These are phyloP conservation scores for Penicillium vulpinum DNA, from an alignment of 2,329 filamentous ascomycete species.

Conservation along the genomic window DNA sequence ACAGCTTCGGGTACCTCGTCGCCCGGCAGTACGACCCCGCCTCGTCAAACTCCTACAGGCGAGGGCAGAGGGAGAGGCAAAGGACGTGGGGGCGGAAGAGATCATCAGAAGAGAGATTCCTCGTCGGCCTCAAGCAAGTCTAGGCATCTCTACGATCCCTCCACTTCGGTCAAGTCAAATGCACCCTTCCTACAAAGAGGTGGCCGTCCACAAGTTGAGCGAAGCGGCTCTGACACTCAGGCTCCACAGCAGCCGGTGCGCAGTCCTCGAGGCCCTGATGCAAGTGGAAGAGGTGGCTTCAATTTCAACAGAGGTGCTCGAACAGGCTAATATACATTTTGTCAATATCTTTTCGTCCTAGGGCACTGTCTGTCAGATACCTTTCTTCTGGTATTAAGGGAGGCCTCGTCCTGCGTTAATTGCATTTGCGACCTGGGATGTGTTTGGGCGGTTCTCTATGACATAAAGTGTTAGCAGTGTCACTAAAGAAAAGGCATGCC, in stretches of 20 bases:
- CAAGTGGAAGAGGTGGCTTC: conserved; percentile 73
- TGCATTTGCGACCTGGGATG: conserved; percentile 59
- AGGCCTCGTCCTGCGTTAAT: conserved; percentile 58
- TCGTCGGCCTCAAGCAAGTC: conserved; percentile 40
- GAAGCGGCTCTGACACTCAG: conserved; percentile 38
- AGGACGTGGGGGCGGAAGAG: conserved; percentile 52
- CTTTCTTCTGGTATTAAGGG: conserved; percentile 38
- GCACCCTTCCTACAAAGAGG: conserved; percentile 49
- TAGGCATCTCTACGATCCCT: conserved; percentile 74
- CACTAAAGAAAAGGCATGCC: background rate
- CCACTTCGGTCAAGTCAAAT: conserved; percentile 65
- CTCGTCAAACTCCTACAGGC: conserved; percentile 39
- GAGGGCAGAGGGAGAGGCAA: conserved; percentile 48
- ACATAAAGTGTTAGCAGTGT: conserved; percentile 7
- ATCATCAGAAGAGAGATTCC: conserved; percentile 44
- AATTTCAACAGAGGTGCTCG: conserved; percentile 69
- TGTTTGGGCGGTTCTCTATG: conserved; percentile 60
- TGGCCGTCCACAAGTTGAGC: conserved; percentile 41
- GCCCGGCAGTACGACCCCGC: conserved; percentile 63
- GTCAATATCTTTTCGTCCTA: background rate
- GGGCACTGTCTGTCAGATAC: background rate
- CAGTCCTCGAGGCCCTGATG: conserved; percentile 74
- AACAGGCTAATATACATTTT: conserved; percentile 27
- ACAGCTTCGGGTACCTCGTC: conserved; percentile 59
- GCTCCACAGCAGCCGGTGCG: conserved; percentile 63